These are phyloP conservation scores for Parastagonospora avenae DNA, from an alignment of 2,329 filamentous ascomycete genomes.

Conservation along the genomic window DNA sequence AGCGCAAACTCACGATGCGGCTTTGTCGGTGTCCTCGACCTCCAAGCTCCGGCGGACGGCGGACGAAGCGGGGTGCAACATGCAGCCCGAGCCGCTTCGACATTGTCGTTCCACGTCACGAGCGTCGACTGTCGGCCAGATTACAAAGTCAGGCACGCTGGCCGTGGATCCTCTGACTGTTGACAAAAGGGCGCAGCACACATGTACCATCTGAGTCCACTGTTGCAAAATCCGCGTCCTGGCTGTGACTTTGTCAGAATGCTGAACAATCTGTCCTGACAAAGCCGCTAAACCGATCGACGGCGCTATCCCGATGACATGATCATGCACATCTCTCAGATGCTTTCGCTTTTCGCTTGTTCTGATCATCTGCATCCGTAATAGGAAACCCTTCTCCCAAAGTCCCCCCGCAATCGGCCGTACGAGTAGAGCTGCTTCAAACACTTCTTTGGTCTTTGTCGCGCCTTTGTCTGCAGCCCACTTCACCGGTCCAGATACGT, in stretches of 20 bases:
- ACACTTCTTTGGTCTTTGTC: too few relatives aligned
- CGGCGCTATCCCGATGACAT: constrained; percentile 11
- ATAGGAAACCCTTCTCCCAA: too few relatives aligned
- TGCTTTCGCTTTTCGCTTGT: not conserved
- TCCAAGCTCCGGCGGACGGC: constrained; percentile 1
- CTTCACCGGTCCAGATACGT: too few relatives aligned
- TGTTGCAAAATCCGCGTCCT: not conserved
- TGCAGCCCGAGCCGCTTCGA: not conserved
- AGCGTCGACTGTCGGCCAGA: constrained; percentile 2
- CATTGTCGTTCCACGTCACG: constrained; percentile 3
- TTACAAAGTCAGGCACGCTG: not conserved
- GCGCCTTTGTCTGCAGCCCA: too few relatives aligned
- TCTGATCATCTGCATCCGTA: not conserved
- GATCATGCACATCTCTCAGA: constrained; percentile 12
- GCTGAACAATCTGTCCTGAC: too few relatives aligned
- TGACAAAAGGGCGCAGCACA: too few relatives aligned
- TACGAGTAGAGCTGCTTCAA: too few relatives aligned
- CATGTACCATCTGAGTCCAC: too few relatives aligned
- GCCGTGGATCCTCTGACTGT: too few relatives aligned
- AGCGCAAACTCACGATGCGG: constrained; percentile 14
- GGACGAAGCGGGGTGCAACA: constrained; percentile 1
- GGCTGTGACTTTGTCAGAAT: not conserved
- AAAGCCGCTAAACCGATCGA: too few relatives aligned
- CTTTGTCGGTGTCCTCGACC: constrained; percentile 11
- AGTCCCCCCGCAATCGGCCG: too few relatives aligned